Percentiles rank a stretch among this genome's conserved stretches.
Evolutionary conservation across 768 basidiomycete genomes (phyloP).

Genomic region (Clitopilus hobsonii): DNA sequence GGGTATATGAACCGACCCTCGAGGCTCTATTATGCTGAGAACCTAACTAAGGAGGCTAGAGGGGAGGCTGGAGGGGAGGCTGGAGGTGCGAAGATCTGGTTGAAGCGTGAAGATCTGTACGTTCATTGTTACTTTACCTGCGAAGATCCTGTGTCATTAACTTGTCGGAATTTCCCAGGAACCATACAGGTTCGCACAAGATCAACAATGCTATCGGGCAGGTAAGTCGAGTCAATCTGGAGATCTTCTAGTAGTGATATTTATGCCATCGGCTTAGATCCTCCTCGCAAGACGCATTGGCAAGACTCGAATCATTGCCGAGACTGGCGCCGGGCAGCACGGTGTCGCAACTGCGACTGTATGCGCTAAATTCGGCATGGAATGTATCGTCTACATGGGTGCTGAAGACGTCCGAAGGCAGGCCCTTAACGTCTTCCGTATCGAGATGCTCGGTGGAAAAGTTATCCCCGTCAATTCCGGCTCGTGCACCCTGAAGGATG

Average conservation of each 20-base stretch:
- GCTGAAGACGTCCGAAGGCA: conserved; percentile 95
- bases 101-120: conserved; percentile 92
- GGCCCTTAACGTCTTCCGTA: conserved; percentile 96
- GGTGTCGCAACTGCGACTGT: conserved; percentile 99
- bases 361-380: conserved; percentile 92
- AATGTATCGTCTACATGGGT: conserved; percentile 98
- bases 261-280: no score
- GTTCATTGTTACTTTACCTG: no score
- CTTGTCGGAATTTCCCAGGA: conserved; percentile 39
- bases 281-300: conserved; percentile 91
- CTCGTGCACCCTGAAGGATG: conserved; percentile 93
- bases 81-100: conserved; percentile 94
- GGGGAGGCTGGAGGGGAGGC: no score
- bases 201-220: conserved; percentile 99
- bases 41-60: conserved; percentile 83
- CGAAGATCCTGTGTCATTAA: neutral
- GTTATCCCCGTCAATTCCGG: conserved; percentile 94
- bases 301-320: conserved; percentile 96
- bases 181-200: conserved; percentile 98
- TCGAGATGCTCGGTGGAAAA: conserved; percentile 94
- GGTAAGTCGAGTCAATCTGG: conserved; percentile 30
- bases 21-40: conserved; percentile 85
- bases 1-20: conserved; percentile 96
- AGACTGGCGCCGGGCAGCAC: conserved; percentile 98
- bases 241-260: no score